Evolutionary conservation across 2,329 filamentous ascomycete species (phyloP).

Genomic region (Hypoxylon sp.): DNA sequence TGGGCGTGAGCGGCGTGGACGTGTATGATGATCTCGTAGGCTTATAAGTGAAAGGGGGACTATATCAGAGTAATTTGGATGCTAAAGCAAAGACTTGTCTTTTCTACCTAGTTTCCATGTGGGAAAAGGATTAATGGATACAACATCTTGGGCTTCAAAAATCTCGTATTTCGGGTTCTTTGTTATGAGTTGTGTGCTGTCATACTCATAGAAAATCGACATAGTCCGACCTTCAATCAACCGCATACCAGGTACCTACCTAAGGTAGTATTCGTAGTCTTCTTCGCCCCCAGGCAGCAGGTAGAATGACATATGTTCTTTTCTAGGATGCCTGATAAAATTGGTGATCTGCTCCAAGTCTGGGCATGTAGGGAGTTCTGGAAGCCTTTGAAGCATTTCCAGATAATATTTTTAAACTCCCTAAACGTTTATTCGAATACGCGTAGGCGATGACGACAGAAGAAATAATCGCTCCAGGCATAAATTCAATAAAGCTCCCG

Average conservation of each 20-base stretch:
- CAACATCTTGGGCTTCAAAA: too few species aligned
- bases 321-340: neutral
- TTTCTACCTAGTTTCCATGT: too few species aligned
- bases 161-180: neutral
- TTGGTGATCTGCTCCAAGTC: neutral
- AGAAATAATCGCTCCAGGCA: neutral
- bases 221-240: neutral
- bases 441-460: neutral
- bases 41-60: neutral
- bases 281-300: neutral
- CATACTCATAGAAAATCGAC: neutral
- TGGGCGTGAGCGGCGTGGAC: conserved; percentile 1
- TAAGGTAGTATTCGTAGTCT: too few species aligned
- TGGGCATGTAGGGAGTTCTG: neutral
- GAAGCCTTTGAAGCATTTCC: neutral
- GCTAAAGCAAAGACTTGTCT: too few species aligned
- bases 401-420: too few species aligned
- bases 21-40: conserved; percentile 23
- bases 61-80: too few species aligned
- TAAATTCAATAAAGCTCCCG: neutral
- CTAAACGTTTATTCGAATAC: too few species aligned
- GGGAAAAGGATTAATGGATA: too few species aligned
- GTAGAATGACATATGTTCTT: neutral
- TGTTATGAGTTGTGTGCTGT: neutral
- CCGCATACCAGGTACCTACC: too few species aligned